Base-by-base conservation (phyloP, 495 filamentous ascomycete genomes). In the Penicillium goetzii region DNA sequence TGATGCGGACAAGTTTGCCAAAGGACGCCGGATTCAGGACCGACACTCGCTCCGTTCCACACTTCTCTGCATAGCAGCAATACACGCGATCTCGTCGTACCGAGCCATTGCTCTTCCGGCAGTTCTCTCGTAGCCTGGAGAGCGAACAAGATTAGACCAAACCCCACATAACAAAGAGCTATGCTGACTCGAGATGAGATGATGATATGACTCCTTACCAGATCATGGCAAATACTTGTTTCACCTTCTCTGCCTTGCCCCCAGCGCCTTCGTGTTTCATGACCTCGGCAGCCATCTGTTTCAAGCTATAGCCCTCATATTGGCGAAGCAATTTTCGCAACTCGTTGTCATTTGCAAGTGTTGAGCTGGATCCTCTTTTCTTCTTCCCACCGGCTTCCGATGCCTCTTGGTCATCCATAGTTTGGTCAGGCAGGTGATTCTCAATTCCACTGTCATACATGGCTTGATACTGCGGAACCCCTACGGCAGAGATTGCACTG, bases 221-320 rank as follows among this genome's bases (percentile, higher is more conserved):
- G 60, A 96, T 87, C 91, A 99, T 96, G 15, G 95, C 95, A 74
- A 97, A 97, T 26, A 99, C 88, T 80, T 99, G 95, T 62, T 97
- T 93, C 45, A 93, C 91, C 73, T 96, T 90, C 74, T 99, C 95
- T 8, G 94, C 91, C 72, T 92, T 92, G 12, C 79, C 79, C 11
- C 80, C 80, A 15, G 92, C 90, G 38, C 88, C 89, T 72, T 89
- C 82, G 64, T 91, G 86, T 58, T 89, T 88, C 62, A 85, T 78
- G n/a, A 90, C 85, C 72, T 93, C 92, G 33, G 81, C 81, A 5
- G 94, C 95, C 63, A 99, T 92, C 30, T 97, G 91, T 62, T 89
- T 86, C 52, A 99, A 76, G 3, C 79, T 81, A 28, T 91, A 89
- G 45, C 88, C 85, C 64, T 89, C 86, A 69, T 95, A 96, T 60